Evolutionary conservation across 2,329 filamentous ascomycete species (phyloP), one percentile per base, ranked within the genome.

Genomic region (Xylaria sp.): DNA sequence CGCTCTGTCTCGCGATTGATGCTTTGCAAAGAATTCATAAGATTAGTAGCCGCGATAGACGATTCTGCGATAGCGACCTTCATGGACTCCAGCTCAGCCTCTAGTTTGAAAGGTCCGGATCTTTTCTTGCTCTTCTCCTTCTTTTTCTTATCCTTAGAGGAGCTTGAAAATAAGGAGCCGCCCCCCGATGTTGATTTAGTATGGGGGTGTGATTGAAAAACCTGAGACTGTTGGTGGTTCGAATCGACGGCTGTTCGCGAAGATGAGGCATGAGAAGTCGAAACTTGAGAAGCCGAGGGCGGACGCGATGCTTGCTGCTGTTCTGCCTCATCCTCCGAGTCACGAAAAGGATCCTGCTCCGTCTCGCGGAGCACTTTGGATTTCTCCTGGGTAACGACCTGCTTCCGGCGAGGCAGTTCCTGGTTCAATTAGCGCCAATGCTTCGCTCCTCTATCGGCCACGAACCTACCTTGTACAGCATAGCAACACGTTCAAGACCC

Each of bases 1-100:
- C 90, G 88, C 73, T 96, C 87, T 53, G 79, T 83, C 72, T 97
- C 94, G 61, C 94, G 87, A 72, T 97, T 97, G 76, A 97, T 92
- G 57, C 89, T 86, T 72, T 94, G 92, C 44, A 99, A 79, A 0
- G 88, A 85, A 70, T 99, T 97, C 70, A 88, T 81, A 46, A 99
- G 80, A 71, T 96, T 96, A 0, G 90, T 97, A n/a, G 91, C 88
- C 2, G 92, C 90, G 46, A 97, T 90, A 0, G 91, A 92, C 0
- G 92, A 86, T 52, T 93, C 90, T 2, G 93, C 94, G 64, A 99
- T 92, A n/a, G 88, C 85, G 63, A 88, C 85, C 65, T 96, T 88
- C 78, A 99, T 92, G 61, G 89, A 82, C 0, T 90, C 89, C 73
- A 93, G 93, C 73, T 97, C 94, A 46, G 85, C 88, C 67, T 95